A percentile compares a stretch with the other conserved stretches of the same genome.
Evolutionary conservation across 352 stramenopile genomes (phyloP).

Genomic region (Globisporangium viniferum): DNA sequence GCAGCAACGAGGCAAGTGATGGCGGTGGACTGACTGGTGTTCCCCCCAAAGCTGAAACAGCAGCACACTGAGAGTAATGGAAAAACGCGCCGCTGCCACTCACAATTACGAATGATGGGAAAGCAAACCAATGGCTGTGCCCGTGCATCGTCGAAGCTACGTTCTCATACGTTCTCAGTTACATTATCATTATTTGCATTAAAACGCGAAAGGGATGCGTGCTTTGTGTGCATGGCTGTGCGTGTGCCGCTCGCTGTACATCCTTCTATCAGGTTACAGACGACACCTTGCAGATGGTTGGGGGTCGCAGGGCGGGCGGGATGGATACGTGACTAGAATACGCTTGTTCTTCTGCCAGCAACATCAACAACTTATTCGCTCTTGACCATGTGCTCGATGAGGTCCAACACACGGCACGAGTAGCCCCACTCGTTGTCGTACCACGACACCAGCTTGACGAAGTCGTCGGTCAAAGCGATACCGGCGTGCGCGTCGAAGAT

Average conservation of each 20-base stretch:
- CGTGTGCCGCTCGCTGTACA: background rate
- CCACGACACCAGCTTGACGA: conserved; percentile 99
- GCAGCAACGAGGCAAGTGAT: background rate
- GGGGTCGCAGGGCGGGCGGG: too few species aligned
- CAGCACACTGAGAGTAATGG: too few species aligned
- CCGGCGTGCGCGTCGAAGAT: conserved; percentile 98
- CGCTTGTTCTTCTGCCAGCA: background rate
- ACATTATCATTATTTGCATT: conserved; percentile 1
- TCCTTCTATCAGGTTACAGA: background rate
- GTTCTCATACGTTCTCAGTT: background rate
- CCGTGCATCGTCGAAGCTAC: background rate
- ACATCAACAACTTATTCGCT: conserved; percentile 59
- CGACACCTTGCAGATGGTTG: background rate
- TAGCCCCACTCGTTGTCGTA: conserved; percentile 99
- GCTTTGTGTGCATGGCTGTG: background rate
- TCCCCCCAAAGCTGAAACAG: too few species aligned
- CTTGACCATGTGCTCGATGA: conserved; percentile 96
- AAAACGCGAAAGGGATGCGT: background rate
- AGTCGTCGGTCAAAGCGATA: conserved; percentile 97
- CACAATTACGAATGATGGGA: too few species aligned
- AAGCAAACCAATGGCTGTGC: background rate
- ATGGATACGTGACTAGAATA: background rate
- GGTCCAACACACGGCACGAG: conserved; percentile 95
- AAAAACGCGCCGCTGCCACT: too few species aligned
- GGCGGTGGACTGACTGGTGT: too few species aligned